Percentiles rank a stretch among this genome's conserved stretches.
These are phyloP conservation scores for Epichloe sibirici DNA, from an alignment of 2,329 filamentous ascomycete species.

Conservation along the genomic window DNA sequence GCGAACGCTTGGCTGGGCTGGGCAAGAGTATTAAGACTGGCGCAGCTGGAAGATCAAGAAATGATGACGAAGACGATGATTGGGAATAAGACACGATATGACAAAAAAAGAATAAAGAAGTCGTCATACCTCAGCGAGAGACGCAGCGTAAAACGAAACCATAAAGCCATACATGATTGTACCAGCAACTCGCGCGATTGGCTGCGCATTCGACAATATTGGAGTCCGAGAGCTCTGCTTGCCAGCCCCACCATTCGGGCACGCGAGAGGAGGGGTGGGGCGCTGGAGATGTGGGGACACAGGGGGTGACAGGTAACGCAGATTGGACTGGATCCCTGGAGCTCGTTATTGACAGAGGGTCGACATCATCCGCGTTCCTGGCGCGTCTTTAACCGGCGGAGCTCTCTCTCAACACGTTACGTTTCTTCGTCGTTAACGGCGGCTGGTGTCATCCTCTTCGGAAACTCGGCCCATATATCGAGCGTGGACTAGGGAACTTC, in stretches of 20 bases:
- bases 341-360: constrained; percentile 1
- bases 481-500: not conserved
- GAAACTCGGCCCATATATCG: not conserved
- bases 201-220: not conserved
- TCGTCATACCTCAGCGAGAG: not conserved
- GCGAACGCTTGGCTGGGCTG: constrained; percentile 33
- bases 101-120: not conserved
- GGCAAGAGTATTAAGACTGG: constrained; percentile 39
- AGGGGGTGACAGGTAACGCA: not conserved
- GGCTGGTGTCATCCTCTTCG: not conserved
- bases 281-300: not conserved
- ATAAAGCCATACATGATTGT: not conserved
- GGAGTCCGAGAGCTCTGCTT: not conserved
- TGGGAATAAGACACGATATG: constrained; percentile 40
- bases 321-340: not conserved
- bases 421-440: not conserved
- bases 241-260: not conserved
- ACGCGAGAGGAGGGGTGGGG: not conserved
- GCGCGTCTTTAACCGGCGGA: not conserved
- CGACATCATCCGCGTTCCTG: constrained; percentile 1
- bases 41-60: constrained; percentile 31
- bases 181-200: not conserved
- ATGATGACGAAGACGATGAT: constrained; percentile 39
- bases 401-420: not conserved
- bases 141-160: not conserved